phyloP scores from a whole-genome alignment of 129 eudicot species.

The Dittrichia graveolens region DNA sequence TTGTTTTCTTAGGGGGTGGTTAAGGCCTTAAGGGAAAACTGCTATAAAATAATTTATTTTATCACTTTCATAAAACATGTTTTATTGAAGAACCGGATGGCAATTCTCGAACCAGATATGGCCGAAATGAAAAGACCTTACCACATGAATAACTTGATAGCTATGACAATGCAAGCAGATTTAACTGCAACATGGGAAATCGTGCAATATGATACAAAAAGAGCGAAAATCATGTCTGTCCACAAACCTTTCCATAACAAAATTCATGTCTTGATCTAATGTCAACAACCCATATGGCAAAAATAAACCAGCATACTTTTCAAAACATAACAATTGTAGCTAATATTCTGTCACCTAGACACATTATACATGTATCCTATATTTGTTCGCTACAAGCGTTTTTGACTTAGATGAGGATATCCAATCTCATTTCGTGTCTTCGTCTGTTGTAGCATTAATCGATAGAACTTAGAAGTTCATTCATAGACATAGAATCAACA shows the following conservation, averaged over 20 bases:
- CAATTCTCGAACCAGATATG: not conserved
- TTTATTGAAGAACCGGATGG: no score
- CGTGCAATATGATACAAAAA: not conserved
- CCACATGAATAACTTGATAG: not conserved
- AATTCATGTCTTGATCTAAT: not conserved
- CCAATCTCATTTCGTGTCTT: not conserved
- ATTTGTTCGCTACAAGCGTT: not conserved
- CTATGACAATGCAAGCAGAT: slow-evolving; percentile 13
- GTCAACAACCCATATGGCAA: slow-evolving; percentile 10
- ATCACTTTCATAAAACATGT: not conserved
- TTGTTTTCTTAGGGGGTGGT: no score
- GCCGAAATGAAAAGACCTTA: not conserved
- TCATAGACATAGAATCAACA: slow-evolving; percentile 2
- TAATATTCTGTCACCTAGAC: slow-evolving; percentile 9
- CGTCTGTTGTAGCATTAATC: not conserved
- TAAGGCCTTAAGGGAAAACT: not conserved
- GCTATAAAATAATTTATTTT: not conserved
- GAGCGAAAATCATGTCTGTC: not conserved
- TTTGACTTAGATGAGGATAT: not conserved
- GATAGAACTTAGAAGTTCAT: not conserved
- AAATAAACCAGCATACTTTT: slow-evolving; percentile 1
- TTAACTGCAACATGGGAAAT: not conserved
- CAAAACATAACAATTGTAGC: not conserved
- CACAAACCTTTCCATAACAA: not conserved
- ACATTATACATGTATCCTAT: slow-evolving; percentile 8